Evolutionary conservation across 2,329 filamentous ascomycete species (phyloP).

Genomic region (Colletotrichum sp.): DNA sequence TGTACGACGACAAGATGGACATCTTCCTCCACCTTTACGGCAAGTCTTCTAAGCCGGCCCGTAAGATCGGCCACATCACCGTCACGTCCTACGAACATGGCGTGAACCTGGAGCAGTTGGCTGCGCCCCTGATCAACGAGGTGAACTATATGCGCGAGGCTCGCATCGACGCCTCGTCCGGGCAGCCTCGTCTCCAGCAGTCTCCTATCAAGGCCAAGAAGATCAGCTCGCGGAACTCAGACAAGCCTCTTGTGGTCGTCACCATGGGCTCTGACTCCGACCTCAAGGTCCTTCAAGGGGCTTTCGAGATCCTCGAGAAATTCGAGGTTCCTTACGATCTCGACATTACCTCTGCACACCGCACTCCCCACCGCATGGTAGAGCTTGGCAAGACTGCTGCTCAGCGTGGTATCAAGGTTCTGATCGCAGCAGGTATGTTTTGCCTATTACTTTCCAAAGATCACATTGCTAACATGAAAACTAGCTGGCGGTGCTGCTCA

Average conservation of each 20-base stretch:
- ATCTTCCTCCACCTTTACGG: constrained; percentile 85
- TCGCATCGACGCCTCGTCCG: constrained; percentile 47
- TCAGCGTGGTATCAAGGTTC: constrained; percentile 70
- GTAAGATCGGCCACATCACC: constrained; percentile 96
- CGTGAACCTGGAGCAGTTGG: constrained; percentile 62
- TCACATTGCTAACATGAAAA: not conserved
- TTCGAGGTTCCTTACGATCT: constrained; percentile 76
- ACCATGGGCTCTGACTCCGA: constrained; percentile 88
- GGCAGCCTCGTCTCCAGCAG: constrained; percentile 40
- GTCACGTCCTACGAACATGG: constrained; percentile 72
- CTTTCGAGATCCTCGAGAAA: constrained; percentile 69
- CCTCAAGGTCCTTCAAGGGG: constrained; percentile 69
- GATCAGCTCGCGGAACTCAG: constrained; percentile 29
- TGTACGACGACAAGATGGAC: constrained; percentile 51
- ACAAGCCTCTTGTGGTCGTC: constrained; percentile 69
- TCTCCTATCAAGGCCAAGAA: constrained; percentile 13
- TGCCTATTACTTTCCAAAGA: not conserved
- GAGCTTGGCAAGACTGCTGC: constrained; percentile 69
- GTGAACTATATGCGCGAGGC: constrained; percentile 65
- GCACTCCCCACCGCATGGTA: constrained; percentile 74
- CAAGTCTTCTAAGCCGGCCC: constrained; percentile 83
- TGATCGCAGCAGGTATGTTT: constrained; percentile 65
- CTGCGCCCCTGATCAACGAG: constrained; percentile 72
- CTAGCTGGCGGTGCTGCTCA: constrained; percentile 74
- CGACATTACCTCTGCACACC: constrained; percentile 81